Base-by-base conservation (phyloP, 768 basidiomycete species). In the Pisolithus sp. region DNA sequence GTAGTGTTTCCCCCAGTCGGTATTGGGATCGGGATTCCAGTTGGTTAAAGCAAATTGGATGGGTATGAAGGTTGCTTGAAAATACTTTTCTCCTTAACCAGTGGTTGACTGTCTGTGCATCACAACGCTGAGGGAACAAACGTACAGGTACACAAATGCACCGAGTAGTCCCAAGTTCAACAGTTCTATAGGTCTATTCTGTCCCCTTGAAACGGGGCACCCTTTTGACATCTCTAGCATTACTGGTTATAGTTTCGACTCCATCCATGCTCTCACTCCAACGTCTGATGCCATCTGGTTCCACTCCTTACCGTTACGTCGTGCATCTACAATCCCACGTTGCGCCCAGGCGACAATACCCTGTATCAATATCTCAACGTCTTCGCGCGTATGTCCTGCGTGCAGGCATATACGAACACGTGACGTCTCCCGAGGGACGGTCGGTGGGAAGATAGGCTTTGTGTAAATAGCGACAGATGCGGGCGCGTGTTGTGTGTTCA, bases 351-450 rank as follows among this genome's bases (percentile, higher is more conserved):
- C 73, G 30, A 80, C 52, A 45, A 84, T 73, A 0, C 75, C 80
- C 2, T 63, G 51, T 0, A 80, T 74, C 18, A 96, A 68, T 13
- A 67, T 62, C 37, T 81, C 77, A 4, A 95, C 74, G 26, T 94
- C 84, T 37, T 70, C 73, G 2, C 59, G 52, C 13, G 82, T 80
- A 60, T 94, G 91, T 2, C 77, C 82, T 0, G 92, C 82, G 60
- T 93, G 89, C 24, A 97, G 61, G 65, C 94, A 97, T n/a, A 97
- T 79, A 3, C 94, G 70, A 2, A 97, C 85, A 17, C 93, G 79
- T 54, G 93, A 87, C 53, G 78, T 79, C 8, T 90, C 93, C 49
- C 83, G 85, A 0, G 93, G 91, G 0, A 96, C 93, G 0, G 93
- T 96, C 0, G 95, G 94, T 74, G 85, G 86, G 9, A 80, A 83